phyloP scores from a whole-genome alignment of 2,329 filamentous ascomycete species.

The Pseudofabraea citricarpa region DNA sequence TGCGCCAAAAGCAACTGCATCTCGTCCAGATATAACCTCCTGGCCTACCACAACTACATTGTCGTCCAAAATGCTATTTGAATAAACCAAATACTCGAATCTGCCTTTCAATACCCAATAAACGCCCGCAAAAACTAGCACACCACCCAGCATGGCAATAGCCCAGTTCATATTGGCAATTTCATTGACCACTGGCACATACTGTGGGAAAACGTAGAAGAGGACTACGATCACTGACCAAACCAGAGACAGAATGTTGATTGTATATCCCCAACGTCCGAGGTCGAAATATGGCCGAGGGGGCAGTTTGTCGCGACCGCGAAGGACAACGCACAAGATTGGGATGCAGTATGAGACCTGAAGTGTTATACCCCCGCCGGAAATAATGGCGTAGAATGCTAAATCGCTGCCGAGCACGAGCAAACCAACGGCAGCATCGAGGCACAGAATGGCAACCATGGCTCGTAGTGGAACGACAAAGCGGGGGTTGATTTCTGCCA shows the following conservation, averaged over 20 bases:
- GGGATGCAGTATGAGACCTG: conserved; percentile 6
- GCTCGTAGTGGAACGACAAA: conserved; percentile 4
- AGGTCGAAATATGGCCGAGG: conserved; percentile 7
- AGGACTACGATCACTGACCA: background rate
- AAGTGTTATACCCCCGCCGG: conserved; percentile 4
- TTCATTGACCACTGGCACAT: background rate
- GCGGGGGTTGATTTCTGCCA: background rate
- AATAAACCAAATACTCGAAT: background rate
- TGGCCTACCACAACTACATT: background rate
- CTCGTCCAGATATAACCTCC: background rate
- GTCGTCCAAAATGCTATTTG: background rate
- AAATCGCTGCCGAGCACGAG: conserved; percentile 6
- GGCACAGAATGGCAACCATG: conserved; percentile 7
- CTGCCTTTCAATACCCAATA: background rate
- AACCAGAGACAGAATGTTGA: conserved; percentile 1
- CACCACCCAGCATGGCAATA: background rate
- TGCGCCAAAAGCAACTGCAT: background rate
- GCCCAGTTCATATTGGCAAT: conserved; percentile 1
- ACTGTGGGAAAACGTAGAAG: background rate
- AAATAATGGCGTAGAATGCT: conserved; percentile 8
- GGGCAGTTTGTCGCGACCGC: conserved; percentile 2
- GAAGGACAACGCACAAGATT: conserved; percentile 3
- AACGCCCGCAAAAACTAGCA: background rate
- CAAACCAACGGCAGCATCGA: conserved; percentile 7
- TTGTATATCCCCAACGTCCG: conserved; percentile 2